Percentiles rank a stretch among this genome's conserved stretches.
phyloP scores from a whole-genome alignment of 2,329 filamentous ascomycete genomes.

The Penicillium brevicompactum region DNA sequence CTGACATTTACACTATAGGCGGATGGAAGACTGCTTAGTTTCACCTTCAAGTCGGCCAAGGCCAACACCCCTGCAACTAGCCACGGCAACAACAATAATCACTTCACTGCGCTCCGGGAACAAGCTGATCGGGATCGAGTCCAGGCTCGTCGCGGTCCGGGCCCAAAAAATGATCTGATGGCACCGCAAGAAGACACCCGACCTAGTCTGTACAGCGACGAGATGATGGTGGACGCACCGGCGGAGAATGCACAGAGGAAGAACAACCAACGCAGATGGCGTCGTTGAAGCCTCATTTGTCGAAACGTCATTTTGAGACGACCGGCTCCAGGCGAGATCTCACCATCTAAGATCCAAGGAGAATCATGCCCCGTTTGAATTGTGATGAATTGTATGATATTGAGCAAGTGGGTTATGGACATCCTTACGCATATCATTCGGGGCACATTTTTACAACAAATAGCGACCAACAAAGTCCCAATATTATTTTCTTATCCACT shows the following conservation, averaged over 20 bases:
- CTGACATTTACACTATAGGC: slow-evolving; percentile 46
- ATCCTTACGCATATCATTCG: not conserved
- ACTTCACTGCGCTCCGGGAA: slow-evolving; percentile 41
- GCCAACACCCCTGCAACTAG: slow-evolving; percentile 8
- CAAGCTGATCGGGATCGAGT: slow-evolving; percentile 43
- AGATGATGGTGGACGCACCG: slow-evolving; percentile 45
- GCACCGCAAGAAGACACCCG: slow-evolving; percentile 4
- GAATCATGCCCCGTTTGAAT: not conserved
- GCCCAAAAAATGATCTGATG: slow-evolving; percentile 1
- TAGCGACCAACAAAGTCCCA: not conserved
- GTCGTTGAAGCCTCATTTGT: slow-evolving; percentile 14
- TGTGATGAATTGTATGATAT: slow-evolving; percentile 26
- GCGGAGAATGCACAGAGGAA: slow-evolving; percentile 22
- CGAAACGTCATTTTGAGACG: not conserved
- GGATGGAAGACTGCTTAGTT: slow-evolving; percentile 61
- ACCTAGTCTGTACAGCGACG: slow-evolving; percentile 40
- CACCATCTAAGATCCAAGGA: not conserved
- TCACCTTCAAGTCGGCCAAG: slow-evolving; percentile 53
- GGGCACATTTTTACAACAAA: not conserved
- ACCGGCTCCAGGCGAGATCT: not conserved
- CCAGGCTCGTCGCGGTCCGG: slow-evolving; percentile 30
- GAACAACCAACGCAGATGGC: slow-evolving; percentile 21
- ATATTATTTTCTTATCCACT: not conserved
- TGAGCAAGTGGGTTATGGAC: slow-evolving; percentile 4
- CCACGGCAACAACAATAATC: slow-evolving; percentile 15